phyloP scores from a whole-genome alignment of 306 rosid species.

The Datisca glomerata region DNA sequence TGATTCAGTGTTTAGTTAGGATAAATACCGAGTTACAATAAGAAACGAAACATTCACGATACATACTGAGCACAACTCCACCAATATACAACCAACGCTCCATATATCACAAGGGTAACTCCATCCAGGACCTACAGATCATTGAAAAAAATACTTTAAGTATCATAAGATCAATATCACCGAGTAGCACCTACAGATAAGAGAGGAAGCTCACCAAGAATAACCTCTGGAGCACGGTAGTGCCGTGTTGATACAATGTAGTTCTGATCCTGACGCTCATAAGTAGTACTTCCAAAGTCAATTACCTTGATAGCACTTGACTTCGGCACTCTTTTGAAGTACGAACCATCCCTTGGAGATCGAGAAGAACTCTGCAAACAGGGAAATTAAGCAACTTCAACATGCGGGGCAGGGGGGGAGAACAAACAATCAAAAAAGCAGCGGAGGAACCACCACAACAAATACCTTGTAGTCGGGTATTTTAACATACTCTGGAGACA shows the following conservation, averaged over 20 bases:
- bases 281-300: slow-evolving; percentile 96
- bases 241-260: slow-evolving; percentile 95
- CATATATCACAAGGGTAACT: slow-evolving; percentile 87
- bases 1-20: not conserved
- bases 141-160: not conserved
- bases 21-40: not conserved
- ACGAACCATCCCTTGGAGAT: slow-evolving; percentile 51
- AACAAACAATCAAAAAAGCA: not conserved
- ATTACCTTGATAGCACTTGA: slow-evolving; percentile 88
- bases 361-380: slow-evolving; percentile 50
- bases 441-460: not conserved
- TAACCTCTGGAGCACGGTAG: slow-evolving; percentile 97
- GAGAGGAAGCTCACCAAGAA: slow-evolving; percentile 45
- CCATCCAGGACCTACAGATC: slow-evolving; percentile 77
- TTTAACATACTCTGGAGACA: slow-evolving; percentile 56
- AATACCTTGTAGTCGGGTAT: slow-evolving; percentile 62
- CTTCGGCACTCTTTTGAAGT: slow-evolving; percentile 76
- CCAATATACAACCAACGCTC: slow-evolving; percentile 97
- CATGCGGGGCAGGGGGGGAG: no score
- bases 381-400: no score
- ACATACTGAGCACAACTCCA: slow-evolving; percentile 76
- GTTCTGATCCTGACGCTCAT: slow-evolving; percentile 69
- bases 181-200: no score
- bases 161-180: not conserved
- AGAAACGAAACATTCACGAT: not conserved